Percentiles rank a stretch among this genome's conserved stretches.
Conservation (phyloP, 1,139 yeast species). For the Geotrichum bryndzae region DNA sequence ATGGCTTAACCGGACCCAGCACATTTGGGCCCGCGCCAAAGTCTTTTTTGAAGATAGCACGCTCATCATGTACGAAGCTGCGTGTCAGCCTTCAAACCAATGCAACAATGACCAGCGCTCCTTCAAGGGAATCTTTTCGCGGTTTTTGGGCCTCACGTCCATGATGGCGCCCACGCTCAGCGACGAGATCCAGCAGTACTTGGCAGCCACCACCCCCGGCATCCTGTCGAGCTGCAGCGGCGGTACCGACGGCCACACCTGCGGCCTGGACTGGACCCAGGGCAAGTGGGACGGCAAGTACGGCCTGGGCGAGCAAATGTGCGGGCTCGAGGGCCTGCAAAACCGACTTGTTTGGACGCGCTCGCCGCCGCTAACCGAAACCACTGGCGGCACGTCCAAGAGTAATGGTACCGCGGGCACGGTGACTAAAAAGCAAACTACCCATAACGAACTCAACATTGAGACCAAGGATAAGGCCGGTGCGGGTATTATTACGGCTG, state of each 20-base stretch:
- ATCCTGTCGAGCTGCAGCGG: conserved; percentile 81
- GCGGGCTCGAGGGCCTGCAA: conserved; percentile 74
- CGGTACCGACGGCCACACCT: conserved; percentile 82
- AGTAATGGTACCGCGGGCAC: conserved; percentile 35
- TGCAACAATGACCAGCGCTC: conserved; percentile 91
- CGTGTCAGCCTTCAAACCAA: conserved; percentile 56
- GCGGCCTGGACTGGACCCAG: conserved; percentile 75
- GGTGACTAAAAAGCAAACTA: conserved; percentile 12
- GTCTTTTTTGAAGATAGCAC: conserved; percentile 53
- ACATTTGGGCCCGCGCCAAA: conserved; percentile 42
- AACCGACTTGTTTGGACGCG: conserved; percentile 39
- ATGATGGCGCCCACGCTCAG: conserved; percentile 60
- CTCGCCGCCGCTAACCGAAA: conserved; percentile 41
- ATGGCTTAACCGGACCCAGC: conserved; percentile 54
- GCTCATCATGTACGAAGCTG: conserved; percentile 66
- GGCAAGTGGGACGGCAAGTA: conserved; percentile 68
- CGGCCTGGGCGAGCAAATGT: conserved; percentile 92
- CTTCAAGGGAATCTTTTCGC: conserved; percentile 74
- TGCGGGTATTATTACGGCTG: conserved; percentile 75
- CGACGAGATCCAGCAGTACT: conserved; percentile 45
- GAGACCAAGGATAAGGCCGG: conserved; percentile 65
- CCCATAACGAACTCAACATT: background rate
- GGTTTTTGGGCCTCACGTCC: conserved; percentile 73
- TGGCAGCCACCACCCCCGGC: conserved; percentile 63
- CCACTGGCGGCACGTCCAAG: conserved; percentile 45